These are phyloP conservation scores for Yarrowia alimentaria DNA, from an alignment of 805 yeast species.

Conservation along the genomic window DNA sequence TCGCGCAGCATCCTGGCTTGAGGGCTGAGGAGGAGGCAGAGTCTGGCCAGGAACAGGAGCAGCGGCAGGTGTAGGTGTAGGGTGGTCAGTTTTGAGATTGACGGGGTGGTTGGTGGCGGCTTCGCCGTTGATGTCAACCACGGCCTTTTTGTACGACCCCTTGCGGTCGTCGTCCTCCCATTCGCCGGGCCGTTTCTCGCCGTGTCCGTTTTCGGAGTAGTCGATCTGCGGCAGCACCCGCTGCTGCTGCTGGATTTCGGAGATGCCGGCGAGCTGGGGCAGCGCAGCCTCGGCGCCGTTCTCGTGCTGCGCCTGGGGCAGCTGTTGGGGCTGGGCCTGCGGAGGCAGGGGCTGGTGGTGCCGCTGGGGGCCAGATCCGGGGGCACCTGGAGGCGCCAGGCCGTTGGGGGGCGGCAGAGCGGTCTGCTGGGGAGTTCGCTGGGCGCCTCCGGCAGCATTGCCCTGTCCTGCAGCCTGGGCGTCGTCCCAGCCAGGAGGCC, in stretches of 20 bases:
- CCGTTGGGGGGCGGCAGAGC: slow-evolving; percentile 14
- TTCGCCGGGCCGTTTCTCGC: slow-evolving; percentile 41
- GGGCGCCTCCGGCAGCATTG: background rate
- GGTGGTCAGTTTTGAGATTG: background rate
- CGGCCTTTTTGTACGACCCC: no score
- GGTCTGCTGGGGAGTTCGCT: background rate
- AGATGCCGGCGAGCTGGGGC: slow-evolving; percentile 32
- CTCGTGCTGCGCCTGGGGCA: background rate
- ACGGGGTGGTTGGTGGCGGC: background rate
- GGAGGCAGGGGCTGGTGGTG: background rate
- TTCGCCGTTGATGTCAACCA: slow-evolving; percentile 5
- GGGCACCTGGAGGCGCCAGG: no score
- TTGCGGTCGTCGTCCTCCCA: slow-evolving; percentile 44
- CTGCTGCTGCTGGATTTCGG: slow-evolving; percentile 35
- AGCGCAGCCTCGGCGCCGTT: slow-evolving; percentile 3
- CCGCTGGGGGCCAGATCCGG: no score
- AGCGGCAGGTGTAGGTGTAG: background rate
- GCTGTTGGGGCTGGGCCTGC: background rate
- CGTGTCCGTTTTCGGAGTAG: slow-evolving; percentile 33
- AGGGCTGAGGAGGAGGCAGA: background rate
- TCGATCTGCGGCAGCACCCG: slow-evolving; percentile 33
- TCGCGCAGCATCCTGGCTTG: background rate
- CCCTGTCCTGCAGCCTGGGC: slow-evolving; percentile 8
- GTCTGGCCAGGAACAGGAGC: background rate
- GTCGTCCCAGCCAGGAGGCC: slow-evolving; percentile 52